A percentile compares a stretch with the other conserved stretches of the same genome.
Conservation (phyloP, 2,329 filamentous ascomycete species). For the Helicocarpus griseus region DNA sequence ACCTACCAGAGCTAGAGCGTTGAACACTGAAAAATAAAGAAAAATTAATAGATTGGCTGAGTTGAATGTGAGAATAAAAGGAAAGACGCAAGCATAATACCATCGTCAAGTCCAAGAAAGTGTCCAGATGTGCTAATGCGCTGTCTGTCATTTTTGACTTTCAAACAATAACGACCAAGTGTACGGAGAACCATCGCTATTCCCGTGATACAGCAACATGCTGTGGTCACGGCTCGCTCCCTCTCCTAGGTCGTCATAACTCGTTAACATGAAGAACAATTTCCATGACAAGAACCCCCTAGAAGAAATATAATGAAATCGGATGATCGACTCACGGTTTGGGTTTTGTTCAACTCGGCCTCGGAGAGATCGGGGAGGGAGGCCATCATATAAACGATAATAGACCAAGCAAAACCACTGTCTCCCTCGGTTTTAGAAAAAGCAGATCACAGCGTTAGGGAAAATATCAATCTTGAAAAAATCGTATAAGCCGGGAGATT, state of each 20-base stretch:
- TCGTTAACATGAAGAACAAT: neutral
- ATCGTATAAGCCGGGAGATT: no score
- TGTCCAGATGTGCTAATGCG: neutral
- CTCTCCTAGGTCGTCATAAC: no score
- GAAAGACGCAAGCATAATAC: neutral
- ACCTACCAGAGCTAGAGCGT: neutral
- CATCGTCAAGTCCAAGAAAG: slow-evolving; percentile 3
- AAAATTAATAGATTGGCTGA: neutral
- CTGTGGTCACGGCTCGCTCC: neutral
- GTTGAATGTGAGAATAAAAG: neutral
- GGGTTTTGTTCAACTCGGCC: neutral
- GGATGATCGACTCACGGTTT: neutral
- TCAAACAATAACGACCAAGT: slow-evolving; percentile 4
- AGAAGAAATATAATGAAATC: neutral
- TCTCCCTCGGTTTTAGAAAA: no score
- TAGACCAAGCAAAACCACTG: no score
- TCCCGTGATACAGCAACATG: neutral
- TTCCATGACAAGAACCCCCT: neutral
- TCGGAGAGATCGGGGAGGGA: neutral
- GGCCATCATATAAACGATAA: neutral
- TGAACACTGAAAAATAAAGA: neutral
- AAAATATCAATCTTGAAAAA: no score
- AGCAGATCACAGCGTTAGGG: no score
- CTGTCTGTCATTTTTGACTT: slow-evolving; percentile 1
- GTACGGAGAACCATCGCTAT: slow-evolving; percentile 2